These are phyloP conservation scores for Tephrocybe rancida DNA, from an alignment of 768 basidiomycete genomes.

Conservation along the genomic window DNA sequence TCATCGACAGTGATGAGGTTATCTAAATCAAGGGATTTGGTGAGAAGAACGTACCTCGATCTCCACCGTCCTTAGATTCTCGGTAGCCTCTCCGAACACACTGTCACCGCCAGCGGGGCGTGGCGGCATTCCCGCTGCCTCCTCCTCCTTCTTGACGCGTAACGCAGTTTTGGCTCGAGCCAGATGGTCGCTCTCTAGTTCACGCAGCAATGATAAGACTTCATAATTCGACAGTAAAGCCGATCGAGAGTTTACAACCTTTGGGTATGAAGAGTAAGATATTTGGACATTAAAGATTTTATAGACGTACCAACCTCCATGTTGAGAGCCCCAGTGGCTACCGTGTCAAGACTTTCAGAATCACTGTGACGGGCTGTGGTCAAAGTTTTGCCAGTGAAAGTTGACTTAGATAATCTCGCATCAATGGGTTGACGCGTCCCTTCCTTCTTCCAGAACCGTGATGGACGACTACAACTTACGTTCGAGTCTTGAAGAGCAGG, in stretches of 20 bases:
- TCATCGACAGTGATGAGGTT: neutral
- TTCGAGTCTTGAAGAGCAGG: conserved; percentile 13
- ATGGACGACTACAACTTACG: conserved; percentile 20
- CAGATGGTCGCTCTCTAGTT: conserved; percentile 75
- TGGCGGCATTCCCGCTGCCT: conserved; percentile 38
- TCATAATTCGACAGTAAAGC: conserved; percentile 91
- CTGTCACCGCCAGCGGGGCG: conserved; percentile 5
- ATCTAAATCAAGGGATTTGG: neutral
- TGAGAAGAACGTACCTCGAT: conserved; percentile 62
- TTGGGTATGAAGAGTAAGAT: neutral
- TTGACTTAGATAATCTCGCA: conserved; percentile 6
- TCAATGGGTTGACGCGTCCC: neutral
- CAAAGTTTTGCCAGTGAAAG: neutral
- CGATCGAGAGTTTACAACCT: conserved; percentile 73
- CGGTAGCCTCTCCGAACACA: conserved; percentile 52
- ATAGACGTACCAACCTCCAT: conserved; percentile 6
- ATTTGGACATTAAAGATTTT: neutral
- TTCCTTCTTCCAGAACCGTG: neutral
- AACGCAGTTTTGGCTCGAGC: conserved; percentile 69
- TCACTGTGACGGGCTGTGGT: too few species aligned
- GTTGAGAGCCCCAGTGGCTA: neutral
- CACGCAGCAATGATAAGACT: conserved; percentile 75
- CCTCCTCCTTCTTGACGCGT: conserved; percentile 80
- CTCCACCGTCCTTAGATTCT: conserved; percentile 85
- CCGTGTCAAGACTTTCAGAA: too few species aligned